phyloP scores from a whole-genome alignment of 306 rosid genomes.

The Parietaria judaica region DNA sequence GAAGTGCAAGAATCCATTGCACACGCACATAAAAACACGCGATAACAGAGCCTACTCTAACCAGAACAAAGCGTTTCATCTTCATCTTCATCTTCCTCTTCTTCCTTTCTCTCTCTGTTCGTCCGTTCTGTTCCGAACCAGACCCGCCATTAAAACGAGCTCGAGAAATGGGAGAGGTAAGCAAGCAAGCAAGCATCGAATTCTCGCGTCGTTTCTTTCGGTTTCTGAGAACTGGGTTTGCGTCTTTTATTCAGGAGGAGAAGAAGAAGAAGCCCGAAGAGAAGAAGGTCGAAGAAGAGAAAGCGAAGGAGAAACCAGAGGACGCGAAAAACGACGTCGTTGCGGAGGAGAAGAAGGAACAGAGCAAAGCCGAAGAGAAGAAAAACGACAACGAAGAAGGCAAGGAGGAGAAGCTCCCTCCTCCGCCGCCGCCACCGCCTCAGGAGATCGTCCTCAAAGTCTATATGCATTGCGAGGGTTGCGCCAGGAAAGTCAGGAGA shows the following conservation, averaged over 20 bases:
- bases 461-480: constrained; percentile 95
- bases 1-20: neutral
- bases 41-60: too few species aligned
- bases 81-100: too few species aligned
- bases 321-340: constrained; percentile 22
- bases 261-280: constrained; percentile 42
- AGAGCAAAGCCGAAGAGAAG: constrained; percentile 23
- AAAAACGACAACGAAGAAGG: constrained; percentile 25
- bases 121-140: neutral
- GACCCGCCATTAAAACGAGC: neutral
- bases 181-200: neutral
- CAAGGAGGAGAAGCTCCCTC: constrained; percentile 10
- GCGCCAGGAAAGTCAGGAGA: constrained; percentile 85
- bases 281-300: constrained; percentile 44
- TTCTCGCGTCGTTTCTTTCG: too few species aligned
- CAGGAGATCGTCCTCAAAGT: constrained; percentile 71
- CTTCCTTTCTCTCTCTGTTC: neutral
- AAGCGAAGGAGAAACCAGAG: constrained; percentile 18
- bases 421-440: constrained; percentile 28
- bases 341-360: constrained; percentile 30
- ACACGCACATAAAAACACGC: constrained; percentile 2
- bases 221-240: constrained; percentile 11
- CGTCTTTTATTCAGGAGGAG: constrained; percentile 38
- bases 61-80: neutral
- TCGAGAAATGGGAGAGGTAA: constrained; percentile 52